A percentile compares a stretch with the other conserved stretches of the same genome.
Conservation (phyloP, 441 rosid species). For the Lepidium campestre region DNA sequence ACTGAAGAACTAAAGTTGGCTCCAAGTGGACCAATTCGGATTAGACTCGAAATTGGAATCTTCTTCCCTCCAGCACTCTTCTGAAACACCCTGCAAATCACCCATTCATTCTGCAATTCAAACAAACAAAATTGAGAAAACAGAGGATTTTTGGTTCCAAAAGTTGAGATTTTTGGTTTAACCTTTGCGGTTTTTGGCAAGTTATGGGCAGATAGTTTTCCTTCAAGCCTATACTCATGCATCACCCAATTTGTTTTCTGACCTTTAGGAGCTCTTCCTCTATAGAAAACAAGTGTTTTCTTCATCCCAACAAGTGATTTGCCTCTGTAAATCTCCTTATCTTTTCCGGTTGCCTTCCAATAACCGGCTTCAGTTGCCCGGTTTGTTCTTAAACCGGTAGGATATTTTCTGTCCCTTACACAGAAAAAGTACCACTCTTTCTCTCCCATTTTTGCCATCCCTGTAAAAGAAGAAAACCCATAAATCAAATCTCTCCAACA, state of each 20-base stretch:
- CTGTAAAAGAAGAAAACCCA: slow-evolving; percentile 21
- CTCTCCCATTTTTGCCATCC: slow-evolving; percentile 96
- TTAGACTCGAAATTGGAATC: slow-evolving; percentile 53
- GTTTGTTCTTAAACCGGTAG: slow-evolving; percentile 87
- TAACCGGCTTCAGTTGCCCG: slow-evolving; percentile 89
- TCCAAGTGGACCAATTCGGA: slow-evolving; percentile 36
- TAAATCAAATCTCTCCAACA: slow-evolving; percentile 28
- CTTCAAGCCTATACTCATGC: slow-evolving; percentile 84
- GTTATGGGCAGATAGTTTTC: slow-evolving; percentile 57
- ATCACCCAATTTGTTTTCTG: slow-evolving; percentile 85
- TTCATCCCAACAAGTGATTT: slow-evolving; percentile 90
- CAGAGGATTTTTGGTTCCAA: not conserved
- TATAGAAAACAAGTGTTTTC: slow-evolving; percentile 86
- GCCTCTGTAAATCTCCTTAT: slow-evolving; percentile 71
- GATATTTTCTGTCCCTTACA: slow-evolving; percentile 79
- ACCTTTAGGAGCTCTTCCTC: slow-evolving; percentile 90
- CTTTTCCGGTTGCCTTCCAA: slow-evolving; percentile 97
- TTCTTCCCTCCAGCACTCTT: slow-evolving; percentile 76
- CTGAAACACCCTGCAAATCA: slow-evolving; percentile 78
- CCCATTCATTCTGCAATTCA: slow-evolving; percentile 76
- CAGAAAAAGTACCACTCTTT: slow-evolving; percentile 97
- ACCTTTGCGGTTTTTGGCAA: slow-evolving; percentile 89
- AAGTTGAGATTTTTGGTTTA: not conserved
- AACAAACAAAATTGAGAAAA: not conserved
- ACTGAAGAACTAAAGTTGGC: slow-evolving; percentile 42